Evolutionary conservation across 441 rosid species (phyloP).

Genomic region (Aleurites moluccanus): DNA sequence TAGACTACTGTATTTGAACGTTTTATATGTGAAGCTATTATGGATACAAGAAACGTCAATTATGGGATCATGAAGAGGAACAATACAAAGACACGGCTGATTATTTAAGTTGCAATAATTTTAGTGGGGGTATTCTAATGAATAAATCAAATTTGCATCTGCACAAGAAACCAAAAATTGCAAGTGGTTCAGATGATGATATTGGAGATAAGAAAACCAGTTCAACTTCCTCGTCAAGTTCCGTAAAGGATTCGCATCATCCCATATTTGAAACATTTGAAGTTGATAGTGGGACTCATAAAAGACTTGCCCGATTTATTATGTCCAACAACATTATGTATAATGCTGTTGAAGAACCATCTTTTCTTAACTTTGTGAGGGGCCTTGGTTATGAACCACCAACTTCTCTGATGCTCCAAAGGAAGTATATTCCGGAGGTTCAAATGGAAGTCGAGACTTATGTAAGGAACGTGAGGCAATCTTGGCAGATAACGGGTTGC

Average conservation of each 20-base stretch:
- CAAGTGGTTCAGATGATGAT: too few relatives aligned
- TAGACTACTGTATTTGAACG: too few relatives aligned
- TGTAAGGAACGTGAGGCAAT: not conserved
- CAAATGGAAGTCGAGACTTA: not conserved
- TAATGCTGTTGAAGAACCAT: not conserved
- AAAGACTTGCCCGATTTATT: not conserved
- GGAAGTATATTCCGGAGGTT: not conserved
- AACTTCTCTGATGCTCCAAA: not conserved
- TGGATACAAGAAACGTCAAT: too few relatives aligned
- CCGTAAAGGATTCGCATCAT: not conserved
- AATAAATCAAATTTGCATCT: too few relatives aligned
- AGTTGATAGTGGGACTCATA: not conserved
- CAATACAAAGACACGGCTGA: too few relatives aligned
- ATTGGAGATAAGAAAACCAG: too few relatives aligned
- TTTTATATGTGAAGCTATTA: too few relatives aligned
- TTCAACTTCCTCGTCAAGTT: not conserved
- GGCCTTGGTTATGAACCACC: not conserved
- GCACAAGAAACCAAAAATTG: too few relatives aligned
- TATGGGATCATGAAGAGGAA: too few relatives aligned
- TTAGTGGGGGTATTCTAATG: too few relatives aligned
- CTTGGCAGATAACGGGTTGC: conserved; percentile 6
- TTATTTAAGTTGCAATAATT: too few relatives aligned
- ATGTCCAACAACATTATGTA: not conserved
- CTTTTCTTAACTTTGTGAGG: not conserved
- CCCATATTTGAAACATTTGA: not conserved